Evolutionary conservation across 352 stramenopile species (phyloP).

Genomic region (Pythium sp.): DNA sequence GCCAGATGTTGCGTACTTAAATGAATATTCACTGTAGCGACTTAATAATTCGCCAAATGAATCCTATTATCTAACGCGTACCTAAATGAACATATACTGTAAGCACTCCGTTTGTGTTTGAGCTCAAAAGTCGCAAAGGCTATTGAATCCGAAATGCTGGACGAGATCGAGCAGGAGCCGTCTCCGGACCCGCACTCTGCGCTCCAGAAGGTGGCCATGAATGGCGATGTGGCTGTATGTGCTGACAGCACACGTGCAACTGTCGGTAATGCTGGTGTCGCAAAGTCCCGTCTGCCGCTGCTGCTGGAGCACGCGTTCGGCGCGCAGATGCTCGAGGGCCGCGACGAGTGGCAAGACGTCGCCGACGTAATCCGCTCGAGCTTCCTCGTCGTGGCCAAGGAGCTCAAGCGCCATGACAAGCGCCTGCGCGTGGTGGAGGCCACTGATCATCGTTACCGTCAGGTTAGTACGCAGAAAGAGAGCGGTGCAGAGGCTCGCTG

Average conservation of each 20-base stretch:
- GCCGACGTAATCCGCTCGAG: slow-evolving; percentile 49
- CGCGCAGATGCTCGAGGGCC: slow-evolving; percentile 26
- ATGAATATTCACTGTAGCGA: too few species aligned
- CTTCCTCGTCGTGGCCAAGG: slow-evolving; percentile 48
- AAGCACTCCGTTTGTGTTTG: too few species aligned
- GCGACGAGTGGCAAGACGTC: slow-evolving; percentile 45
- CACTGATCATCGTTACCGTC: too few species aligned
- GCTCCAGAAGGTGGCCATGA: not conserved
- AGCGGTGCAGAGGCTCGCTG: not conserved
- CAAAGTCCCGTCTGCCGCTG: not conserved
- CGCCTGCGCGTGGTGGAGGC: slow-evolving; percentile 13
- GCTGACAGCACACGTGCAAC: too few species aligned
- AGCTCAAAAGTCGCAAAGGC: too few species aligned
- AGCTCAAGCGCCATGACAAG: slow-evolving; percentile 29
- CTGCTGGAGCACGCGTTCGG: slow-evolving; percentile 44
- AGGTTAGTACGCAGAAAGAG: not conserved
- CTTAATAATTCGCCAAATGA: too few species aligned
- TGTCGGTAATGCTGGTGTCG: too few species aligned
- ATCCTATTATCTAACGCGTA: too few species aligned
- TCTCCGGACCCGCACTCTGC: not conserved
- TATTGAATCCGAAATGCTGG: too few species aligned
- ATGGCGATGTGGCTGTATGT: too few species aligned
- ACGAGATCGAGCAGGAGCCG: slow-evolving; percentile 13
- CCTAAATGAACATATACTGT: too few species aligned
- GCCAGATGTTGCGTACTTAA: too few species aligned